phyloP scores from a whole-genome alignment of 495 filamentous ascomycete species.

The Neurospora sp. region DNA sequence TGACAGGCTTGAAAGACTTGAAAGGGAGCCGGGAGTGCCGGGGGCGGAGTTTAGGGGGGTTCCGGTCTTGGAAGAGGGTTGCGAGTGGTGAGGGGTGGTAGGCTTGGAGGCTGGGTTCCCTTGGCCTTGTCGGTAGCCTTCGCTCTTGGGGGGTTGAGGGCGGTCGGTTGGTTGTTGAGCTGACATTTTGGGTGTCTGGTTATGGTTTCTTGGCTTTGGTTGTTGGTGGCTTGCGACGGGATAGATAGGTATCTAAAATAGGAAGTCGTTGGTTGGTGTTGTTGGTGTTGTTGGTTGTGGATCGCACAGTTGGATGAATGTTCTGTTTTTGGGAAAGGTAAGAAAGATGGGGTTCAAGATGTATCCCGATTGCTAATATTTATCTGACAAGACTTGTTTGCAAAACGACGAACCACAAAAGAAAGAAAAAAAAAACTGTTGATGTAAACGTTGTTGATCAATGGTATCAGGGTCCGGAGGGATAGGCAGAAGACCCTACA shows the following conservation, averaged over 20 bases:
- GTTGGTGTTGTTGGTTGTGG: background rate
- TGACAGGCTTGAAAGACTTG: background rate
- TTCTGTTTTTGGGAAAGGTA: background rate
- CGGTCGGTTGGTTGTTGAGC: constrained; percentile 26
- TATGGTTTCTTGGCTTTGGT: background rate
- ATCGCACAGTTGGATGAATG: background rate
- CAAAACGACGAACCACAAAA: background rate
- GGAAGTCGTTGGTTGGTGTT: background rate
- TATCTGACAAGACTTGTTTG: background rate
- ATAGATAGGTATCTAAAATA: background rate
- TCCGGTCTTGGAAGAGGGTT: background rate
- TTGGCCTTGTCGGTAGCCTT: constrained; percentile 26
- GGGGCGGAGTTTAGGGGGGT: background rate
- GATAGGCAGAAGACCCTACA: background rate
- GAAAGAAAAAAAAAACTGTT: background rate
- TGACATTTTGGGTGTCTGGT: constrained; percentile 3
- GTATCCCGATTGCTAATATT: background rate
- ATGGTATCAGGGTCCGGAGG: background rate
- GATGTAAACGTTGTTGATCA: background rate
- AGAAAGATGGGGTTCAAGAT: background rate
- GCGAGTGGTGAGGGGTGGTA: constrained; percentile 35
- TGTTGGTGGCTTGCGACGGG: background rate
- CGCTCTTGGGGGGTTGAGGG: constrained; percentile 42
- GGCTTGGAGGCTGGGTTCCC: background rate
- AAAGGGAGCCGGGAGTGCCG: background rate